These are phyloP conservation scores for Arabidopsis lyrata DNA, from an alignment of 441 rosid species.

Conservation along the genomic window DNA sequence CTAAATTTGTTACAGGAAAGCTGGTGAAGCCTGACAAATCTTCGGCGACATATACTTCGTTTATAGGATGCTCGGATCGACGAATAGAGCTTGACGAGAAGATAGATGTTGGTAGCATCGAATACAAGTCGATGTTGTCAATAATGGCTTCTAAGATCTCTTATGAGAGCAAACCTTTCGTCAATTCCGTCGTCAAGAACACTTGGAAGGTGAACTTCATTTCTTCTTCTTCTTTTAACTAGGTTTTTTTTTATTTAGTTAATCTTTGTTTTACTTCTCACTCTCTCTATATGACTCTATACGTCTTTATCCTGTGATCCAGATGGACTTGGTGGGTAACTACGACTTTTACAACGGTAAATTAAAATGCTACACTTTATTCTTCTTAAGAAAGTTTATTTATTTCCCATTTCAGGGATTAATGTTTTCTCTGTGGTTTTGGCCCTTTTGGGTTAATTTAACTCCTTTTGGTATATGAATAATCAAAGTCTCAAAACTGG, in stretches of 20 bases:
- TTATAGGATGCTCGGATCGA: constrained; percentile 50
- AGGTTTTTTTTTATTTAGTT: no score
- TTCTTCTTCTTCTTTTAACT: background rate
- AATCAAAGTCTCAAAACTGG: background rate
- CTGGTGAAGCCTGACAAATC: constrained; percentile 42
- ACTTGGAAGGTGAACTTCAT: constrained; percentile 55
- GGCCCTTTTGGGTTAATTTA: background rate
- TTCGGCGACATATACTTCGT: constrained; percentile 42
- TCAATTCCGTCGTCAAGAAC: constrained; percentile 49
- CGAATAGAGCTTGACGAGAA: constrained; percentile 48
- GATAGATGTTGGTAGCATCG: constrained; percentile 44
- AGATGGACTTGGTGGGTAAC: constrained; percentile 40
- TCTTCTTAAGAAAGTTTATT: background rate
- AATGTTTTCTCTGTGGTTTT: background rate
- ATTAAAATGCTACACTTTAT: background rate
- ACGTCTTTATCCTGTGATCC: background rate
- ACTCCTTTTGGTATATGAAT: background rate
- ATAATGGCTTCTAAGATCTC: constrained; percentile 68
- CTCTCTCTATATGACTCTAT: background rate
- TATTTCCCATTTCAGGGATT: background rate
- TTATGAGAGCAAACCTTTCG: constrained; percentile 56
- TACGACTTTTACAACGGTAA: constrained; percentile 48
- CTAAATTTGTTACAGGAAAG: constrained; percentile 43
- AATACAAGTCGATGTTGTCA: constrained; percentile 53
- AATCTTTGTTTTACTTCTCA: constrained; percentile 5